Evolutionary conservation across 2,329 filamentous ascomycete species (phyloP), one percentile per base, ranked within the genome.

Genomic region (Sclerotinia minor): DNA sequence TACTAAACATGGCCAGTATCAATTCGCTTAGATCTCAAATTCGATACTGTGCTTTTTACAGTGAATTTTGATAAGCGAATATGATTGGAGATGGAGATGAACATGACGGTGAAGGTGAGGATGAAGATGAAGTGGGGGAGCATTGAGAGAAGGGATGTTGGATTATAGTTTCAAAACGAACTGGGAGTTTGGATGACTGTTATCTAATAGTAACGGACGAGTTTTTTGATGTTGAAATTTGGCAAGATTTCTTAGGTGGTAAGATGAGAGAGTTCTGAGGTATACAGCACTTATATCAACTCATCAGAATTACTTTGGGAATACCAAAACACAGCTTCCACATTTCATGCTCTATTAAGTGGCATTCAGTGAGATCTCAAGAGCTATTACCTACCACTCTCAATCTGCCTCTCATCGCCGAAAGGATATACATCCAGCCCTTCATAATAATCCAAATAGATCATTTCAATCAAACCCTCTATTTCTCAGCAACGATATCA

Each of bases 11-110:
- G 32, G 38, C 15, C 19, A 15, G 26, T 13, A 26, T 24, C 17
- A 9, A 38, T 63, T 50, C 59, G 45, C 59, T 26, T 50, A 63
- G 1, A 21, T 8, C 6, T 50, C 13, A 41, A 41, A 63, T 17
- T 15, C 50, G 45, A 24, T 35, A 26, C 41, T 38, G 32, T 38
- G n/a, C 24, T 9, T 38, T 41, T 8, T 26, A 32, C 1, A 38
- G 45, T 63, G 59, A 63, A 63, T 63, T 38, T 50, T 26, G n/a
- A 21, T 52, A 38, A n/a, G 32, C 32, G 32, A 50, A 11, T 13
- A 50, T 61, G 44, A 32, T 35, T 26, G 45, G 38, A 24, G 21
- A 24, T 24, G 53, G 24, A 41, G 21, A 38, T 26, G 15, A 8
- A 41, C 11, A 38, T 26, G 15, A 15, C 15, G 11, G 9, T 32